A percentile compares a stretch with the other conserved stretches of the same genome.
phyloP scores from a whole-genome alignment of 257 asterid genomes.

The Penstemon barbatus region DNA sequence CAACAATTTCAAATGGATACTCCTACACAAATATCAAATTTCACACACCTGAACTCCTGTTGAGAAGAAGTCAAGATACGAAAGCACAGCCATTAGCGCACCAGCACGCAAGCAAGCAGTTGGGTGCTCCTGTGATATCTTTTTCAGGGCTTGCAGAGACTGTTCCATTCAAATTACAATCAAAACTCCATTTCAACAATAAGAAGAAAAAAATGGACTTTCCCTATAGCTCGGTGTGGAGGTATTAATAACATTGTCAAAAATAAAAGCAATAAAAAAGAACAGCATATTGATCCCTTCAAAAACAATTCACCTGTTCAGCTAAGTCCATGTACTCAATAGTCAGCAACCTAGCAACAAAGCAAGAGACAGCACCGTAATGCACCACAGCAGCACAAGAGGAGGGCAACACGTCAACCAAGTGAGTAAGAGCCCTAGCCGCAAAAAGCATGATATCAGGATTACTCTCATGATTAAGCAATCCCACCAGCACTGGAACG shows the following conservation, averaged over 20 bases:
- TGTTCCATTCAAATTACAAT: slow-evolving; percentile 38
- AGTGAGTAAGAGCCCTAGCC: slow-evolving; percentile 95
- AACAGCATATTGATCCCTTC: neutral
- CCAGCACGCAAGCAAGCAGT: slow-evolving; percentile 99
- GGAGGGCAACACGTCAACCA: slow-evolving; percentile 97
- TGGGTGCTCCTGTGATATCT: slow-evolving; percentile 97
- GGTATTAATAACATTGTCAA: neutral
- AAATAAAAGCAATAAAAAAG: neutral
- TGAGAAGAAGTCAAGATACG: slow-evolving; percentile 96
- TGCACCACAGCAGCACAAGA: slow-evolving; percentile 98
- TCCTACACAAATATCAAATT: slow-evolving; percentile 22
- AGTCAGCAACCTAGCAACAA: slow-evolving; percentile 88
- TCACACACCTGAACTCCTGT: slow-evolving; percentile 92
- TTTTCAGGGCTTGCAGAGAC: slow-evolving; percentile 98
- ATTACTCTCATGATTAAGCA: slow-evolving; percentile 87
- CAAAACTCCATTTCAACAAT: slow-evolving; percentile 9
- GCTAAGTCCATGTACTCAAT: slow-evolving; percentile 99
- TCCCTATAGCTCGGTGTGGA: neutral
- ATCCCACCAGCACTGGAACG: slow-evolving; percentile 95
- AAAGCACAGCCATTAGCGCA: slow-evolving; percentile 98
- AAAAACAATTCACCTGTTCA: slow-evolving; percentile 70
- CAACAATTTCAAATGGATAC: slow-evolving; percentile 4
- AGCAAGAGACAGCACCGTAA: slow-evolving; percentile 94
- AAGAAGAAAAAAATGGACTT: neutral
- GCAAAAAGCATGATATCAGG: slow-evolving; percentile 97